Conservation (phyloP, 352 stramenopile genomes). For the Bremia lactucae region DNA sequence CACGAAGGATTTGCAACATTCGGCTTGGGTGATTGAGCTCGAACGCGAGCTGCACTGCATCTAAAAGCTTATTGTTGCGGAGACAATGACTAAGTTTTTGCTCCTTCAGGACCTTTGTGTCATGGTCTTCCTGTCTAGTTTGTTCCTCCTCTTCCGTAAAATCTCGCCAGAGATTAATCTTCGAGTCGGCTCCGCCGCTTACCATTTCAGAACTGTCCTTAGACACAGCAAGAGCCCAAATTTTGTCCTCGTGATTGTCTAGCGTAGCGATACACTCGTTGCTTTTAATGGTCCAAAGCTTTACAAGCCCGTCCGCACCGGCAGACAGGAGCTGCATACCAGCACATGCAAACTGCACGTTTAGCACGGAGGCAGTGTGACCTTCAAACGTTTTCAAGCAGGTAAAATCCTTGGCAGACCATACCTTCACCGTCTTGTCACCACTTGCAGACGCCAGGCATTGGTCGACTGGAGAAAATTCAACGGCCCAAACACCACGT, state of each 20-base stretch:
- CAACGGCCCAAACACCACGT: constrained; percentile 93
- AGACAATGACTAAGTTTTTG: constrained; percentile 93
- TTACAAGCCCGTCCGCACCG: constrained; percentile 93
- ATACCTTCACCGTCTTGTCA: constrained; percentile 96
- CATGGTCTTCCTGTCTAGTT: constrained; percentile 62
- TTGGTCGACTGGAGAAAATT: constrained; percentile 95
- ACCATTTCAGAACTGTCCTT: constrained; percentile 86
- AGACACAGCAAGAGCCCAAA: constrained; percentile 92
- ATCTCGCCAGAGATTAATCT: constrained; percentile 91
- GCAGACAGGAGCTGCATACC: constrained; percentile 92
- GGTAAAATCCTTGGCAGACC: constrained; percentile 91
- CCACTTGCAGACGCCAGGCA: constrained; percentile 91
- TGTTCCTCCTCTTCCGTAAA: constrained; percentile 89
- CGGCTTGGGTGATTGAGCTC: constrained; percentile 90
- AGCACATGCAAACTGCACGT: constrained; percentile 81
- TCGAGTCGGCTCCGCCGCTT: constrained; percentile 91
- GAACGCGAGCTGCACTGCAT: constrained; percentile 83
- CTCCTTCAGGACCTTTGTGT: constrained; percentile 90
- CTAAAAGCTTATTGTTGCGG: constrained; percentile 82
- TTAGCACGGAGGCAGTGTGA: constrained; percentile 84
- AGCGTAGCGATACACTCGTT: constrained; percentile 96
- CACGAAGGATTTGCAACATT: constrained; percentile 86
- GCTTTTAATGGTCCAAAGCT: constrained; percentile 97
- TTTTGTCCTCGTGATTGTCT: constrained; percentile 94
- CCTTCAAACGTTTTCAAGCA: constrained; percentile 96